A percentile compares a stretch with the other conserved stretches of the same genome.
phyloP scores from a whole-genome alignment of 2,329 filamentous ascomycete species.

The Calonectria hongkongensis region DNA sequence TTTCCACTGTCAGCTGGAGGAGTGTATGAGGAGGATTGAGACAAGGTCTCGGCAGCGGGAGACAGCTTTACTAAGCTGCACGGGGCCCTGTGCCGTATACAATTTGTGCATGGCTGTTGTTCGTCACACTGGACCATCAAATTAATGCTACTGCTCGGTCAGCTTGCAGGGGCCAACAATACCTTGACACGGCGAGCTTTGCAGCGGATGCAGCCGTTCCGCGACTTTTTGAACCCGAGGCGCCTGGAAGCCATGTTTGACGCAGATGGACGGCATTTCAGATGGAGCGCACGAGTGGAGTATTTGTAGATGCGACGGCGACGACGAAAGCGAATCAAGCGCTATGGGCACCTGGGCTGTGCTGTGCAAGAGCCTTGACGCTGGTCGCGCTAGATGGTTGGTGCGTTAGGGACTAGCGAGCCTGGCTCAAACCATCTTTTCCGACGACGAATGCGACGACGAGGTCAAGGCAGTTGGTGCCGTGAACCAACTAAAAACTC shows the following conservation, averaged over 20 bases:
- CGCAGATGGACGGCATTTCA: background rate
- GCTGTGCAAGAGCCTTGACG: background rate
- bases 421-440: background rate
- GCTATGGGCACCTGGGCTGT: no score
- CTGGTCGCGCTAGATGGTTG: no score
- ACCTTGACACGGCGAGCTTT: conserved; percentile 13
- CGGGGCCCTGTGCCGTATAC: background rate
- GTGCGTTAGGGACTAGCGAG: no score
- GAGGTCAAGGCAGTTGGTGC: background rate
- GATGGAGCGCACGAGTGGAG: no score
- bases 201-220: conserved; percentile 8
- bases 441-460: conserved; percentile 21
- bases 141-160: background rate
- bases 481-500: no score
- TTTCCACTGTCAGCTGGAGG: background rate
- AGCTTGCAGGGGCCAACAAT: background rate
- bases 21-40: background rate
- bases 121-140: background rate
- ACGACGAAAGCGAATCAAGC: background rate
- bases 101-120: background rate
- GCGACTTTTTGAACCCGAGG: conserved; percentile 16
- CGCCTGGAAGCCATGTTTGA: background rate
- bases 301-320: conserved; percentile 22
- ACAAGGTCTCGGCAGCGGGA: background rate
- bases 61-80: background rate